Percentiles rank a stretch among this genome's conserved stretches.
These are phyloP conservation scores for Starmerella vitae DNA, from an alignment of 805 yeast species.

Conservation along the genomic window DNA sequence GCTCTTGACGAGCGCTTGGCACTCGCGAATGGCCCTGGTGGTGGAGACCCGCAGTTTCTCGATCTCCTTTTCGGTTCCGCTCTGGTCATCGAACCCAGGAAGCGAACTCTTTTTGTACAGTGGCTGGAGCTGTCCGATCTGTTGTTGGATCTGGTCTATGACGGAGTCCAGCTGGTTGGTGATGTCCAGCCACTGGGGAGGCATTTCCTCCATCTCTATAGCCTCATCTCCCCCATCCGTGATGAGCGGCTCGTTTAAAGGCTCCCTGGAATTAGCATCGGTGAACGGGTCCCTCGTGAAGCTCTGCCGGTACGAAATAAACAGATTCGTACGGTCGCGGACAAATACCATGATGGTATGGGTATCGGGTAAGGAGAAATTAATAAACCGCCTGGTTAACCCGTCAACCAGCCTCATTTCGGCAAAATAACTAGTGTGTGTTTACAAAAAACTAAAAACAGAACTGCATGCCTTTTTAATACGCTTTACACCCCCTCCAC, in stretches of 20 bases:
- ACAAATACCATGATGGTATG: slow-evolving; percentile 45
- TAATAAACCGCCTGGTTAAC: too few species aligned
- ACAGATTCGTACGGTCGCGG: slow-evolving; percentile 88
- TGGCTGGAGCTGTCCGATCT: slow-evolving; percentile 47
- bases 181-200: slow-evolving; percentile 68
- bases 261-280: slow-evolving; percentile 23
- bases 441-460: too few species aligned
- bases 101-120: slow-evolving; percentile 70
- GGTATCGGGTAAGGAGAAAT: too few species aligned
- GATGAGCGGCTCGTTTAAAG: slow-evolving; percentile 51
- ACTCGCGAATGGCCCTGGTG: slow-evolving; percentile 60
- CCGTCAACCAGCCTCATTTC: too few species aligned
- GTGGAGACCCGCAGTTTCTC: slow-evolving; percentile 64
- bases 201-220: slow-evolving; percentile 51
- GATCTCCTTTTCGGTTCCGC: slow-evolving; percentile 59
- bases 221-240: slow-evolving; percentile 26
- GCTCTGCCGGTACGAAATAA: slow-evolving; percentile 76
- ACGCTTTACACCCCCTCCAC: too few species aligned
- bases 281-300: slow-evolving; percentile 49
- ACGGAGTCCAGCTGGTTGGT: slow-evolving; percentile 57
- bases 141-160: slow-evolving; percentile 38
- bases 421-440: too few species aligned
- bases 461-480: too few species aligned
- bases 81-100: slow-evolving; percentile 77
- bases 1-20: slow-evolving; percentile 63